phyloP scores from a whole-genome alignment of 441 rosid species.

The Gossypium lobatum region DNA sequence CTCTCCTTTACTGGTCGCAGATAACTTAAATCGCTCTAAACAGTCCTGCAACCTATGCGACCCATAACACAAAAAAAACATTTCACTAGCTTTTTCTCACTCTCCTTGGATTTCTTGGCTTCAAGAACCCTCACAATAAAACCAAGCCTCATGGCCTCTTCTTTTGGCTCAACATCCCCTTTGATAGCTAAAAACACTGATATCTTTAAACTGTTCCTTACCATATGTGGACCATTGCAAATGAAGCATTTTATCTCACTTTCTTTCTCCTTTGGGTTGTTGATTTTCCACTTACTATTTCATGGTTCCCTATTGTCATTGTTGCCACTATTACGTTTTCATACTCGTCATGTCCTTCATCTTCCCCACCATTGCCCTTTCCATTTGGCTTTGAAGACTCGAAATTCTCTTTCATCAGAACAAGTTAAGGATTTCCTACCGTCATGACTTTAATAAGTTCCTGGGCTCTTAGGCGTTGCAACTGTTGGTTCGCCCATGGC shows the following conservation, averaged over 20 bases:
- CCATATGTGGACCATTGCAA: background rate
- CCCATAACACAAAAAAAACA: background rate
- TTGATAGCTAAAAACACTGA: background rate
- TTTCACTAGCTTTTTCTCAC: background rate
- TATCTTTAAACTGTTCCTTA: background rate
- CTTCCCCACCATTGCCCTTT: background rate
- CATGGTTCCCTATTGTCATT: background rate
- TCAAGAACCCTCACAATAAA: background rate
- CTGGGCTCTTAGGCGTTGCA: background rate
- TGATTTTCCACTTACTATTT: background rate
- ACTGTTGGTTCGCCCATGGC: background rate
- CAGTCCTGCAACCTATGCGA: background rate
- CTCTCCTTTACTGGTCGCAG: background rate
- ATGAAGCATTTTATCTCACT: background rate
- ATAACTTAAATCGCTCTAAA: background rate
- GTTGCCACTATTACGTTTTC: background rate
- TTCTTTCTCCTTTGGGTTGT: background rate
- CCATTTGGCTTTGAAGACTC: background rate
- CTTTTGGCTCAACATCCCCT: background rate
- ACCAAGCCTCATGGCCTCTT: background rate
- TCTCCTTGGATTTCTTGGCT: background rate
- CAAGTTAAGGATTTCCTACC: background rate
- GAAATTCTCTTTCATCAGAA: background rate
- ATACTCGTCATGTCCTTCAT: background rate
- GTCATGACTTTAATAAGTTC: background rate